Evolutionary conservation across 257 asterid species (phyloP), one percentile per base, ranked within the genome.

Genomic region (Jacaranda mimosifolia): DNA sequence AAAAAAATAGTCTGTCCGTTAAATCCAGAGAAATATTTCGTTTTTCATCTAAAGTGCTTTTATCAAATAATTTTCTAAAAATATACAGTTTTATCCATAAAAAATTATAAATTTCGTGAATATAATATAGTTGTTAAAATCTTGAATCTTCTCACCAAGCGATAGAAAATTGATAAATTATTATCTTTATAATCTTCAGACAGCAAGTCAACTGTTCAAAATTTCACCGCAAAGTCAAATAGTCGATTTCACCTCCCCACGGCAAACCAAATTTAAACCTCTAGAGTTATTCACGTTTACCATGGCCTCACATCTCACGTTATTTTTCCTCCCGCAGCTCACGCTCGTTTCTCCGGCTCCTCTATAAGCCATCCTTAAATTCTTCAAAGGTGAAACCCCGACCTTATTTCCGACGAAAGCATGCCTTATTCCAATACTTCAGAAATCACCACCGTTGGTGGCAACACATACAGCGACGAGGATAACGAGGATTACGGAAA

Each of bases 401-500:
- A 48, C 13, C 32, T 19, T 4, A 17, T 42, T 62, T 17, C 60
- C 63, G 19, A 12, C 67, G 40, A 18, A 8, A 60, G 14, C 81
- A 79, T 83, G 88, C 12, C 82, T 35, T 48, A 42, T 71, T 58
- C 84, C 19, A 56, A 82, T 79, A 45, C 80, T 21, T 10, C 79
- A 8, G 78, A 78, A 17, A 75, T 77, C 73, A 52, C 60, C 81
- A 49, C 59, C 56, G 55, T 43, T 12, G 78, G 64, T 35, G 77
- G 60, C 35, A 43, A 38, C 42, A 19, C 65, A 10, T 56, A 75
- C 76, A 51, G 65, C 78, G 81, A 80, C 43, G 81, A 83, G 5
- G 86, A 82, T 4, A 85, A 77, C 63, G 83, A 69, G 36, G 80
- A 63, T 13, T 76, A 40, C 58, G 82, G 58, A 26, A 69, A 11